Conservation (phyloP, 2,329 filamentous ascomycete genomes). For the Sporothrix variecibatus region DNA sequence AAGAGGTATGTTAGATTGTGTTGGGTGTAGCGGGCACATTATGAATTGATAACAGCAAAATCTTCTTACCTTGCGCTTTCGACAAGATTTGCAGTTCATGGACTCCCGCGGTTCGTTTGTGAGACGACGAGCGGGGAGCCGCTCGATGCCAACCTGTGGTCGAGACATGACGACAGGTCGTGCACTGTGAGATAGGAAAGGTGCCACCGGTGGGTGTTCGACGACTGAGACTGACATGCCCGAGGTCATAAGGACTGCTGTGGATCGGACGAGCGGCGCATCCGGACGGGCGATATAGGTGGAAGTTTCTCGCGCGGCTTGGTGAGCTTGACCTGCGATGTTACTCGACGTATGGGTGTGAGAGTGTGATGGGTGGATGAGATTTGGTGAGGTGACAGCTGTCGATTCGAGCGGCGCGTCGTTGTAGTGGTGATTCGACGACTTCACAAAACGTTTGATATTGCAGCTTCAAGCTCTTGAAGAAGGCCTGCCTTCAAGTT, state of each 20-base stretch:
- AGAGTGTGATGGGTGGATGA: not conserved
- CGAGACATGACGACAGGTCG: conserved; percentile 64
- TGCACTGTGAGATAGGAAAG: conserved; percentile 41
- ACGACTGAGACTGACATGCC: conserved; percentile 45
- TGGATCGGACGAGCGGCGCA: not conserved
- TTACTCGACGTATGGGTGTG: not conserved
- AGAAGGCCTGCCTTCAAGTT: conserved; percentile 2
- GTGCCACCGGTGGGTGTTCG: conserved; percentile 46
- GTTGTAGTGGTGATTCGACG: not conserved
- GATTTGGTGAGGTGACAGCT: not conserved
- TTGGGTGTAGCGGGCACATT: not conserved
- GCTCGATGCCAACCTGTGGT: conserved; percentile 79
- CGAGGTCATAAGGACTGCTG: conserved; percentile 18
- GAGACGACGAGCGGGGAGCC: conserved; percentile 69
- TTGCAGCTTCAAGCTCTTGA: not conserved
- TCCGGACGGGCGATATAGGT: not conserved
- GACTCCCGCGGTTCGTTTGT: conserved; percentile 79
- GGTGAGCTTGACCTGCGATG: not conserved
- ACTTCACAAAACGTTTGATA: not conserved
- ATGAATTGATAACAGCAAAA: too few species aligned
- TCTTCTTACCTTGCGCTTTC: conserved; percentile 76
- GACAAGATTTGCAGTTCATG: conserved; percentile 95
- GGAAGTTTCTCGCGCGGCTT: not conserved
- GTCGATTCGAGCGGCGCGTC: not conserved
- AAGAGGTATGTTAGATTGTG: not conserved